These are phyloP conservation scores for Candida stauntonica DNA, from an alignment of 805 yeast genomes.

Conservation along the genomic window DNA sequence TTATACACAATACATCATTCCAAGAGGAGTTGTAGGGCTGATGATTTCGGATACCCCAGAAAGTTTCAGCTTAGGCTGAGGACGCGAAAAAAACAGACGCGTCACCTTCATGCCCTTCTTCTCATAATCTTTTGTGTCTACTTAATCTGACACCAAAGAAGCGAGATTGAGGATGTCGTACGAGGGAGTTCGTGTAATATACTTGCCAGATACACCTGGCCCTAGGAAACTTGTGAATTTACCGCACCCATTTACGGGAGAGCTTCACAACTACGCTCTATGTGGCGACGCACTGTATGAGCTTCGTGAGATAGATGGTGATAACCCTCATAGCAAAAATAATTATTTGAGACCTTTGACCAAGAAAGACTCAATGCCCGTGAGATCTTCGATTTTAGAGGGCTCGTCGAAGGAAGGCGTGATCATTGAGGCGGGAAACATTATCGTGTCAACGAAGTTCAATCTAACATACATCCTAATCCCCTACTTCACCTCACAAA, in stretches of 20 bases:
- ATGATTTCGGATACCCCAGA: too few species aligned
- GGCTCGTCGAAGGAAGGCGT: slow-evolving; percentile 28
- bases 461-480: slow-evolving; percentile 39
- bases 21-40: too few species aligned
- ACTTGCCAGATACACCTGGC: slow-evolving; percentile 8
- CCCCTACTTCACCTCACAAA: slow-evolving; percentile 28
- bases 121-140: too few species aligned
- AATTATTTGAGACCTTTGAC: slow-evolving; percentile 27
- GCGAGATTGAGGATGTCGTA: slow-evolving; percentile 7
- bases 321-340: slow-evolving; percentile 32
- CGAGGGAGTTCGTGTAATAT: slow-evolving; percentile 13
- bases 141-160: neutral
- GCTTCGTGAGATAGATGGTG: slow-evolving; percentile 34
- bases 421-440: slow-evolving; percentile 37
- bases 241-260: slow-evolving; percentile 18
- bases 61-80: too few species aligned
- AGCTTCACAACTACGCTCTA: slow-evolving; percentile 12
- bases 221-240: slow-evolving; percentile 13
- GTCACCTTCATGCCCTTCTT: too few species aligned
- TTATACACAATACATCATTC: too few species aligned
- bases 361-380: slow-evolving; percentile 28
- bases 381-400: slow-evolving; percentile 36
- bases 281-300: slow-evolving; percentile 32
- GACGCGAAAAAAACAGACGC: neutral
- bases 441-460: slow-evolving; percentile 38